Percentiles rank a stretch among this genome's conserved stretches.
Evolutionary conservation across 2,329 filamentous ascomycete species (phyloP).

Genomic region (Blastomyces gilchristii): DNA sequence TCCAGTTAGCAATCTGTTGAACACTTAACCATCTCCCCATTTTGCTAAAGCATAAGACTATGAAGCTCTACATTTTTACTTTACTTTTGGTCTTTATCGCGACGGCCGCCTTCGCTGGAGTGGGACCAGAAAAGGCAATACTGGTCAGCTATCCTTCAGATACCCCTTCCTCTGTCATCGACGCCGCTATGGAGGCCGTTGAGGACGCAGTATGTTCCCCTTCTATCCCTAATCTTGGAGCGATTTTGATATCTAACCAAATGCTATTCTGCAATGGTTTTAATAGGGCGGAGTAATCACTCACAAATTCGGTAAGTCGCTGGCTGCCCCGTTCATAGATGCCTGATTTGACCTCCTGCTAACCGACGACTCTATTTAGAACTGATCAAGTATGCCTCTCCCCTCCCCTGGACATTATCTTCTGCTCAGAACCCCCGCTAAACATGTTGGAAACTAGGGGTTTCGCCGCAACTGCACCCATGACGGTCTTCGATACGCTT

Average conservation of each 20-base stretch:
- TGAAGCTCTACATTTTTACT: slow-evolving; percentile 55
- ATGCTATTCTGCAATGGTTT: background rate
- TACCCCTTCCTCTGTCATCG: slow-evolving; percentile 57
- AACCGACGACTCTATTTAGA: slow-evolving; percentile 21
- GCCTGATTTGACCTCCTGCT: slow-evolving; percentile 8
- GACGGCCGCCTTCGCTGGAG: slow-evolving; percentile 52
- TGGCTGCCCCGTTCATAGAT: background rate
- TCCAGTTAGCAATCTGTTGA: background rate
- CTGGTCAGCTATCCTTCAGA: slow-evolving; percentile 67
- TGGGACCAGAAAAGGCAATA: slow-evolving; percentile 53
- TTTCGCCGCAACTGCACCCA: slow-evolving; percentile 64
- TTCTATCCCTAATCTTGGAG: background rate
- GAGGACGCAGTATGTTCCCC: slow-evolving; percentile 45
- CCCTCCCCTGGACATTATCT: background rate
- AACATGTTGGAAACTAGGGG: slow-evolving; percentile 45
- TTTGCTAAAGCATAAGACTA: slow-evolving; percentile 32
- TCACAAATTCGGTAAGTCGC: slow-evolving; percentile 65
- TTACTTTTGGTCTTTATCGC: slow-evolving; percentile 48
- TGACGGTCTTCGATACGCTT: slow-evolving; percentile 57
- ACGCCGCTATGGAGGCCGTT: slow-evolving; percentile 62
- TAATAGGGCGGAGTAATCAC: slow-evolving; percentile 60
- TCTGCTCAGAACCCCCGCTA: slow-evolving; percentile 16
- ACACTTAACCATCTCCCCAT: background rate
- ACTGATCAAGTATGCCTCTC: slow-evolving; percentile 33
- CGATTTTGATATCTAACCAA: background rate